Evolutionary conservation across 768 basidiomycete species (phyloP), one percentile per base, ranked within the genome.

Genomic region (Rhodotorula diobovata): DNA sequence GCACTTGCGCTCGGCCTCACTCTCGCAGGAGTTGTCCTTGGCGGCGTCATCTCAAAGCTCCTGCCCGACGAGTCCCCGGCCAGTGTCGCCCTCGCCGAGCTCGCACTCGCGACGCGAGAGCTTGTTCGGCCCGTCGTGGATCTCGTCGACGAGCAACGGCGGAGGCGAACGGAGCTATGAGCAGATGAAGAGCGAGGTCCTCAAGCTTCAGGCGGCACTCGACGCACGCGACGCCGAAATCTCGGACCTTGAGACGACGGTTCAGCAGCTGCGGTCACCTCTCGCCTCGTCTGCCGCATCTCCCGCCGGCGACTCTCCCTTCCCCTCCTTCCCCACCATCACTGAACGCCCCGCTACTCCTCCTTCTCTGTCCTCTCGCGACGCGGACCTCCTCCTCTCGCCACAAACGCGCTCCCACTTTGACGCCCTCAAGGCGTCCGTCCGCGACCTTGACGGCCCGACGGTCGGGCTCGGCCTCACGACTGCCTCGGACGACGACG

Each of bases 151-250:
- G 20, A 50, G 25, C 48, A 50, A 12, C 48, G 25, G 25, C 48
- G 41, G 12, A 12, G 80, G 84, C 68, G 90, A 91, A 76, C 87
- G 94, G 59, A 91, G 92, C 37, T 87, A 88, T 14, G 83, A 85
- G 28, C 93, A 93, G 79, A 84, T 96, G 70, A 93, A 96, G 81
- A 89, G 90, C 77, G 95, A 98, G 81, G 91, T 97, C 68, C 93
- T 93, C 89, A 88, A 93, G 68, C 82, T 98, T 55, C 95, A 98
- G 80, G 89, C 93, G 77, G 91, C 93, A 45, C 84, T 98, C 70
- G 90, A 87, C 78, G 90, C 93, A 73, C 86, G 94, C 60, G 95
- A 97, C 80, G 84, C 87, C n/a, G 95, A 98, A 81, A 97, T 98
- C 61, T 23, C 57, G 23, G 7, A 34, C 1, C 70, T 71, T 51